These are phyloP conservation scores for Calamus simplicifolius DNA, from an alignment of 176 grass and related monocot species.

Conservation along the genomic window DNA sequence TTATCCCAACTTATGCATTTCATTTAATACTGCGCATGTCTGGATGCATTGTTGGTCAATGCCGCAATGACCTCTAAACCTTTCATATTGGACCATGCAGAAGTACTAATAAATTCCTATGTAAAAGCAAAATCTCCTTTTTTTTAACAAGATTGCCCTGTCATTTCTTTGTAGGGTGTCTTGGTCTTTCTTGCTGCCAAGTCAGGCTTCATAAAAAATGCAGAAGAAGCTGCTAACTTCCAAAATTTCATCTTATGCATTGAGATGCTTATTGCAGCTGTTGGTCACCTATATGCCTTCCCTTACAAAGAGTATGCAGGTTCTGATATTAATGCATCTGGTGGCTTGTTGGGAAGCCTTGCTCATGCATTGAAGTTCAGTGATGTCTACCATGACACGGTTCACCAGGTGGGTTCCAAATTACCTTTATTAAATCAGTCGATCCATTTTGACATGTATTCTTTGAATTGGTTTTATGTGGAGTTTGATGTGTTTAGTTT, in stretches of 20 bases:
- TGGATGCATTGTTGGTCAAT: no score
- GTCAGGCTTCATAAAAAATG: slow-evolving; percentile 72
- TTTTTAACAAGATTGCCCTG: neutral
- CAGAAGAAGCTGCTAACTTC: slow-evolving; percentile 81
- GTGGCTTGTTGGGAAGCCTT: slow-evolving; percentile 61
- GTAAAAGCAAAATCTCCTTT: no score
- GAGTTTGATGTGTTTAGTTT: no score
- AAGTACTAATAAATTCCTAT: no score
- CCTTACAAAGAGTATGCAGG: slow-evolving; percentile 96
- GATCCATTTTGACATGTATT: no score
- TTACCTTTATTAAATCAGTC: no score
- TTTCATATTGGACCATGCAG: no score
- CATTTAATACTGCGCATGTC: no score
- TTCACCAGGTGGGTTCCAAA: slow-evolving; percentile 65
- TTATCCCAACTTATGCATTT: no score
- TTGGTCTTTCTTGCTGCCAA: slow-evolving; percentile 96
- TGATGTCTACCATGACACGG: slow-evolving; percentile 85
- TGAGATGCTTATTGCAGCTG: slow-evolving; percentile 92
- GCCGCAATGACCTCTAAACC: no score
- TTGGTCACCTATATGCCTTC: slow-evolving; percentile 70
- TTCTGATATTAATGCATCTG: slow-evolving; percentile 42
- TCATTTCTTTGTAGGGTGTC: slow-evolving; percentile 53
- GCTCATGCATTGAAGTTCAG: slow-evolving; percentile 70
- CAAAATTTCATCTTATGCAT: slow-evolving; percentile 86
- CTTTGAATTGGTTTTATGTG: no score